Evolutionary conservation across 129 eudicot genomes (phyloP), one percentile per base, ranked within the genome.

Genomic region (Flaveria bidentis): DNA sequence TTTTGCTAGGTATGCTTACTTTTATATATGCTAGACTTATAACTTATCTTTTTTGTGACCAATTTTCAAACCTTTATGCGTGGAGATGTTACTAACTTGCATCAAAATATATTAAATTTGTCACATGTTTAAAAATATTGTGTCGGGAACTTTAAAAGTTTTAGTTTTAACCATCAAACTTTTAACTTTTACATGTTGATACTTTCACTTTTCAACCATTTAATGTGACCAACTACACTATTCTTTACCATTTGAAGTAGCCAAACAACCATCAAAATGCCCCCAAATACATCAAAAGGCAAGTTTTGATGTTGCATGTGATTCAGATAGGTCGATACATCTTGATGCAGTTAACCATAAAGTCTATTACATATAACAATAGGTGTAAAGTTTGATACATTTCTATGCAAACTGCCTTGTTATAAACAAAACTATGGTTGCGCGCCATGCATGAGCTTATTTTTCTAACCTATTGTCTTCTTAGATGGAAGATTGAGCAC

Each of bases 401-500:
- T 56, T 56, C 25, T 56, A 18, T 7, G 30, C 63, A 18, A 56
- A 56, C 8, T 56, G 28, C 26, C 9, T 0, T 52, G 4, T n/a
- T 22, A 22, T 20, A 57, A 11, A 20, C 22, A 20, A 20, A 20
- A 57, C 44, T 62, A 65, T 66, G 50, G 8, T 66, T 17, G 28
- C 28, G 39, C 42, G 10, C 17, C 58, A 10, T 42, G 25, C 60
- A 57, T 16, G 44, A 39, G 65, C 20, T 64, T 25, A 49, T 76
- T 9, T 22, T 4, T 28, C 41, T 57, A 45, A 36, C 20, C 41
- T 78, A 50, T 63, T 30, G 41, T 45, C 15, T 13, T 47, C 12
- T 79, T 72, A 85, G 92, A 86, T 82, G 93, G 90, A 73, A 82
- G 82, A 72, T 79, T 88, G 78, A 88, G 90, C 87, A 82, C 88